Evolutionary conservation across 345 rosid species (phyloP).

Genomic region (Carallia brachiata): DNA sequence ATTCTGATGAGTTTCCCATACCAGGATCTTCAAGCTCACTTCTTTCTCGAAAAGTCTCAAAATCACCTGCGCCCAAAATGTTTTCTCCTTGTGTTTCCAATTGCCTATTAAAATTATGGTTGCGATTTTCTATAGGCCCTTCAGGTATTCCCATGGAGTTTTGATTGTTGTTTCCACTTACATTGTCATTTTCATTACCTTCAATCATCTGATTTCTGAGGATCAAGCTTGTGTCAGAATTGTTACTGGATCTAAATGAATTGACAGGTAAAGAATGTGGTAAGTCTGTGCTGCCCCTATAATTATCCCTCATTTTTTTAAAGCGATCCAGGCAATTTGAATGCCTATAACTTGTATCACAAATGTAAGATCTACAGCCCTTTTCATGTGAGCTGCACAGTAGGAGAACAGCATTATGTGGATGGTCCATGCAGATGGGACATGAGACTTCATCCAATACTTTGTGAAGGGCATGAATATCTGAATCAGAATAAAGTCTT

Average conservation of each 20-base stretch:
- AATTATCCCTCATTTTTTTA: conserved; percentile 56
- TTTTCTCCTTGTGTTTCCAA: conserved; percentile 37
- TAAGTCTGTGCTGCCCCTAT: conserved; percentile 37
- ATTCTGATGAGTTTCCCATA: conserved; percentile 35
- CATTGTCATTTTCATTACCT: conserved; percentile 26
- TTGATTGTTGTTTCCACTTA: conserved; percentile 24
- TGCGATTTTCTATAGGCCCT: conserved; percentile 21
- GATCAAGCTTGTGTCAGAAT: conserved; percentile 37
- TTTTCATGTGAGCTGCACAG: conserved; percentile 83
- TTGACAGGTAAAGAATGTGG: conserved; percentile 34
- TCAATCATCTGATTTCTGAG: conserved; percentile 33
- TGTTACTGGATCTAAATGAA: conserved; percentile 25
- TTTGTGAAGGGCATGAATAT: conserved; percentile 63
- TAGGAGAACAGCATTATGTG: conserved; percentile 94
- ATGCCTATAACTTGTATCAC: conserved; percentile 90
- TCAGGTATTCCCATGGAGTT: conserved; percentile 21
- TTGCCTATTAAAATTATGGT: conserved; percentile 26
- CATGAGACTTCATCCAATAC: conserved; percentile 89
- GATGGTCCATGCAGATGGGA: conserved; percentile 97
- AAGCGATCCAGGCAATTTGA: conserved; percentile 88
- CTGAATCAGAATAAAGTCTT: conserved; percentile 68
- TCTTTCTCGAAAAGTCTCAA: conserved; percentile 39
- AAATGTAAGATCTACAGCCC: conserved; percentile 90
- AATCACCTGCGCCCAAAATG: conserved; percentile 29
- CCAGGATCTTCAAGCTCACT: conserved; percentile 37